phyloP scores from a whole-genome alignment of 306 rosid genomes.

The Casuarina equisetifolia region DNA sequence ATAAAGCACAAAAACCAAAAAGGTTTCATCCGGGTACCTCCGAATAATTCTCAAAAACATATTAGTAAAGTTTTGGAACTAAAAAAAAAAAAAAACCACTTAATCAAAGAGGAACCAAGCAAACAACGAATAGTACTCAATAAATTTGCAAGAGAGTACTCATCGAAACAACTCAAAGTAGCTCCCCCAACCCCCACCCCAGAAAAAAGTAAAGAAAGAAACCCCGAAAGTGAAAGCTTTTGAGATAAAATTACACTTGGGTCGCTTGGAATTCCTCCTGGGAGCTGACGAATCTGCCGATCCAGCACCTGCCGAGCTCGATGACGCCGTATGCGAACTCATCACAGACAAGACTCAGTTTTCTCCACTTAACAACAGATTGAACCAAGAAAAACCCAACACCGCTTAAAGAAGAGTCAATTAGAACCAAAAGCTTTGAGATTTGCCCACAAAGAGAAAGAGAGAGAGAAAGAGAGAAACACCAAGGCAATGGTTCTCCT shows the following conservation, averaged over 20 bases:
- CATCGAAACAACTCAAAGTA: slow-evolving; percentile 12
- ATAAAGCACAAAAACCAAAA: neutral
- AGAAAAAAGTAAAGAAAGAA: slow-evolving; percentile 1
- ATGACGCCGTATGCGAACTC: slow-evolving; percentile 64
- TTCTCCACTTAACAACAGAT: slow-evolving; percentile 3
- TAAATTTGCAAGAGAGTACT: slow-evolving; percentile 6
- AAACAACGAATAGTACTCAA: neutral
- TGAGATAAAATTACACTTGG: slow-evolving; percentile 62
- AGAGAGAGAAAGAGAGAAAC: neutral
- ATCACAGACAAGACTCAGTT: slow-evolving; percentile 25
- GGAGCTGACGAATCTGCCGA: slow-evolving; percentile 71
- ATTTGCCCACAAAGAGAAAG: neutral
- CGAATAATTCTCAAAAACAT: neutral
- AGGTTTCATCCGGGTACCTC: slow-evolving; percentile 1
- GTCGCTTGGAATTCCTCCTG: slow-evolving; percentile 79
- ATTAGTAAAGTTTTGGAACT: neutral
- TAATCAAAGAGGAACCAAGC: neutral
- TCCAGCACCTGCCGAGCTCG: slow-evolving; percentile 73
- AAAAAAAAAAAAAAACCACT: neutral
- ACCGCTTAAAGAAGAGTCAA: neutral
- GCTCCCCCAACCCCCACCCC: neutral
- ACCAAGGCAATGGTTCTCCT: neutral
- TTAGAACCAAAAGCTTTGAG: slow-evolving; percentile 3
- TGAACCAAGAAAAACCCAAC: neutral
- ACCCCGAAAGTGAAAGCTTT: neutral